Evolutionary conservation across 2,329 filamentous ascomycete genomes (phyloP).

Genomic region (Ustulina deusta): DNA sequence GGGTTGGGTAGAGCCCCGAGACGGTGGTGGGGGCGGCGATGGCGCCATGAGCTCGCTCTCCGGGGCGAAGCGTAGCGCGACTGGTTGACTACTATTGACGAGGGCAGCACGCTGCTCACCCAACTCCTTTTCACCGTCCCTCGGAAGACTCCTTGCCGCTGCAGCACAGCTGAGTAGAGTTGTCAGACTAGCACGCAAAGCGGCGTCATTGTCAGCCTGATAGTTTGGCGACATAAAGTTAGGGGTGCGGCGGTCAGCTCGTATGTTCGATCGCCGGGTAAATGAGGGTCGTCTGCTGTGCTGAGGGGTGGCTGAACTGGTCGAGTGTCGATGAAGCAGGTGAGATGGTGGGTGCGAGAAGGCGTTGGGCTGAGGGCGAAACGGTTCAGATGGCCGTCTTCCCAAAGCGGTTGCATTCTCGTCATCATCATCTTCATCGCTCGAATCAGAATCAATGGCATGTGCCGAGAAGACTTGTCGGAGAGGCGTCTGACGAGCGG

Average conservation of each 20-base stretch:
- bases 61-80: constrained; percentile 69
- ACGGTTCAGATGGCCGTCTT: constrained; percentile 64
- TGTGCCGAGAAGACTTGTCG: constrained; percentile 54
- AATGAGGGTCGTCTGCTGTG: constrained; percentile 64
- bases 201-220: constrained; percentile 92
- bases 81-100: constrained; percentile 63
- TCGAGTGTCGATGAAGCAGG: constrained; percentile 62
- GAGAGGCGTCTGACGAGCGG: constrained; percentile 52
- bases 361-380: constrained; percentile 90
- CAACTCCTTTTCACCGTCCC: constrained; percentile 61
- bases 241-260: constrained; percentile 60
- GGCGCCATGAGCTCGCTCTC: constrained; percentile 68
- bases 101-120: constrained; percentile 58
- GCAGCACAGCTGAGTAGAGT: constrained; percentile 95
- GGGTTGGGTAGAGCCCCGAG: constrained; percentile 38
- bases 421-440: constrained; percentile 70
- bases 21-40: constrained; percentile 44
- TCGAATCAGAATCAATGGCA: constrained; percentile 57
- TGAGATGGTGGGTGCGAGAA: constrained; percentile 83
- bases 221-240: constrained; percentile 80
- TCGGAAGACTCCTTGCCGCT: constrained; percentile 84
- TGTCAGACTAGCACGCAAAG: constrained; percentile 90
- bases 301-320: constrained; percentile 61
- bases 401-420: constrained; percentile 88
- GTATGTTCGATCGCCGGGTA: constrained; percentile 61